These are phyloP conservation scores for Tephrocybe sp. DNA, from an alignment of 768 basidiomycete species.

Conservation along the genomic window DNA sequence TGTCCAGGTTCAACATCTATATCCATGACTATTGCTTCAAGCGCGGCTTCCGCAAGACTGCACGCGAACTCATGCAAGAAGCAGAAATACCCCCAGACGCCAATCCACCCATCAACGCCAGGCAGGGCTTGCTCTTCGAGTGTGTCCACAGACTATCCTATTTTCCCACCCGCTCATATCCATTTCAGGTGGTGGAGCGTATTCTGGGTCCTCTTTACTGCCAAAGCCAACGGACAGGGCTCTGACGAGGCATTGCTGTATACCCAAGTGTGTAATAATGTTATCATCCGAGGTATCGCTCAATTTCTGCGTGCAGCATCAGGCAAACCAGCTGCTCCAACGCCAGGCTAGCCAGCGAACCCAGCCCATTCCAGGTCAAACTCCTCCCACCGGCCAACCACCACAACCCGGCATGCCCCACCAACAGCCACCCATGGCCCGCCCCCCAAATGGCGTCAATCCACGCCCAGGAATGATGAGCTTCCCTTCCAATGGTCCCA, in stretches of 20 bases:
- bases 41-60: slow-evolving; percentile 75
- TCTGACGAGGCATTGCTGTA: slow-evolving; percentile 75
- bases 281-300: slow-evolving; percentile 15
- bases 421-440: slow-evolving; percentile 23
- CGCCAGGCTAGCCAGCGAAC: slow-evolving; percentile 28
- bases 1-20: slow-evolving; percentile 82
- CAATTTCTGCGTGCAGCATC: slow-evolving; percentile 20
- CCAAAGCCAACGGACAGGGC: slow-evolving; percentile 67
- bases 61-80: slow-evolving; percentile 62
- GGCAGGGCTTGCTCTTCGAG: slow-evolving; percentile 84
- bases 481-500: slow-evolving; percentile 25
- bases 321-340: slow-evolving; percentile 27
- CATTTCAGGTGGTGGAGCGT: slow-evolving; percentile 81
- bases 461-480: slow-evolving; percentile 21
- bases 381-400: slow-evolving; percentile 21
- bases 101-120: slow-evolving; percentile 77
- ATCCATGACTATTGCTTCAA: slow-evolving; percentile 85
- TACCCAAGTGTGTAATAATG: slow-evolving; percentile 52
- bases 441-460: slow-evolving; percentile 19
- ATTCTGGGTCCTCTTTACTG: slow-evolving; percentile 83
- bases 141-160: slow-evolving; percentile 40
- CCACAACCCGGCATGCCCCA: slow-evolving; percentile 25
- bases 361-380: slow-evolving; percentile 23
- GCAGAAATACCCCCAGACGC: slow-evolving; percentile 66
- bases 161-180: slow-evolving; percentile 10